Evolutionary conservation across 1,139 yeast genomes (phyloP).

Genomic region (Schwanniomyces etchellsii): DNA sequence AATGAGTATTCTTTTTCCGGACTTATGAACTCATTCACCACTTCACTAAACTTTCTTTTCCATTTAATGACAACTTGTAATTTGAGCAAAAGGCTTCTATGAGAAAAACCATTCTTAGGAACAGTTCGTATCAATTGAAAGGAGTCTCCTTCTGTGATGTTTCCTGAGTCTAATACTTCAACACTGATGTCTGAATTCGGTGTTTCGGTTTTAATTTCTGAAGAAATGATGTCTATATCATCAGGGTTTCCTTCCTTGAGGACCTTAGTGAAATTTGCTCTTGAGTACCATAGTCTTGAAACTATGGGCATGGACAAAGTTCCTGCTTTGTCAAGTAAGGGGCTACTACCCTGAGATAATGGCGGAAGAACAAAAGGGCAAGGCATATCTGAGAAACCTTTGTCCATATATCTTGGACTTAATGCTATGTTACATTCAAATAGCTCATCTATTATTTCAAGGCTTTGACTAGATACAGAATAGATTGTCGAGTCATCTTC

Average conservation of each 20-base stretch:
- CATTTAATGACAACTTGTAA: slow-evolving; percentile 25
- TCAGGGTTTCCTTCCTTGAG: slow-evolving; percentile 3
- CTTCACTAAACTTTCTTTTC: slow-evolving; percentile 20
- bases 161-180: slow-evolving; percentile 12
- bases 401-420: slow-evolving; percentile 30
- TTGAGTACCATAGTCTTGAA: slow-evolving; percentile 39
- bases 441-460: slow-evolving; percentile 31
- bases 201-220: slow-evolving; percentile 19
- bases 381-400: slow-evolving; percentile 28
- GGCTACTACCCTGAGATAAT: background rate
- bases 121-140: slow-evolving; percentile 27
- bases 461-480: slow-evolving; percentile 19
- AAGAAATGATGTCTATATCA: slow-evolving; percentile 18
- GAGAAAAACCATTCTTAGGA: slow-evolving; percentile 35
- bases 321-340: slow-evolving; percentile 8
- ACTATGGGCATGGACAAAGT: slow-evolving; percentile 36
- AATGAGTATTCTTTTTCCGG: slow-evolving; percentile 45
- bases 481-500: slow-evolving; percentile 17
- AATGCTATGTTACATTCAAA: slow-evolving; percentile 30
- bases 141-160: slow-evolving; percentile 4
- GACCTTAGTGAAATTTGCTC: too few species aligned
- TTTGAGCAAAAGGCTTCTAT: slow-evolving; percentile 32
- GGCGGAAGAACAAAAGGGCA: slow-evolving; percentile 30
- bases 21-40: slow-evolving; percentile 20
- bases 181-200: slow-evolving; percentile 26